phyloP scores from a whole-genome alignment of 345 rosid genomes.

The Sonneratia alba region DNA sequence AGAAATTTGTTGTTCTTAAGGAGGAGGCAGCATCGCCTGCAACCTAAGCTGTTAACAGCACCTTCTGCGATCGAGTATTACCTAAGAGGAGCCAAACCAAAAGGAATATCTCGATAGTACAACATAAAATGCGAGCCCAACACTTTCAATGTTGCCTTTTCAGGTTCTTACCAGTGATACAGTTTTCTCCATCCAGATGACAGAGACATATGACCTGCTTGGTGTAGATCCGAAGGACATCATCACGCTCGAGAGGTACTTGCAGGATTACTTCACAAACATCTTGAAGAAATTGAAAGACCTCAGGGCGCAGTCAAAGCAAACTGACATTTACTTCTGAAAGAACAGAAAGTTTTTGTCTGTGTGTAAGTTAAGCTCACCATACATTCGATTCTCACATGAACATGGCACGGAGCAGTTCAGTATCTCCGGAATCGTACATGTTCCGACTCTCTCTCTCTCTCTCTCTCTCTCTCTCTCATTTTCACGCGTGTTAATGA shows the following conservation, averaged over 20 bases:
- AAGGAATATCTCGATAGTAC: too few relatives aligned
- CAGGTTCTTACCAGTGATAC: slow-evolving; percentile 85
- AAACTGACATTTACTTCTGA: slow-evolving; percentile 62
- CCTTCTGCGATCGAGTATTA: background rate
- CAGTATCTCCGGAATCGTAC: background rate
- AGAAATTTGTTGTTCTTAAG: too few relatives aligned
- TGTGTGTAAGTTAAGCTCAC: background rate
- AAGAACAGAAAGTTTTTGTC: background rate
- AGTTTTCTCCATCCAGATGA: slow-evolving; percentile 78
- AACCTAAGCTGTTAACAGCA: too few relatives aligned
- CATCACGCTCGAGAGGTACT: slow-evolving; percentile 64
- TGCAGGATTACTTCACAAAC: slow-evolving; percentile 93
- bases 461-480: background rate
- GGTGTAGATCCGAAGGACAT: slow-evolving; percentile 77
- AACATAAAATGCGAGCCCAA: background rate
- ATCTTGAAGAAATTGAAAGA: slow-evolving; percentile 88
- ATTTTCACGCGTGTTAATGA: background rate
- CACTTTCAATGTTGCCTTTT: background rate
- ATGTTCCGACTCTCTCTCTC: background rate
- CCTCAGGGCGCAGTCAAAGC: slow-evolving; percentile 90
- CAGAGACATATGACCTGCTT: slow-evolving; percentile 54
- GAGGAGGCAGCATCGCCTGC: too few relatives aligned
- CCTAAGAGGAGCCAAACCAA: background rate
- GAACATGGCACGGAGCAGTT: background rate
- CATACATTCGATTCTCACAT: background rate